Evolutionary conservation across 2,329 filamentous ascomycete species (phyloP).

Genomic region (Daldinia sp.): DNA sequence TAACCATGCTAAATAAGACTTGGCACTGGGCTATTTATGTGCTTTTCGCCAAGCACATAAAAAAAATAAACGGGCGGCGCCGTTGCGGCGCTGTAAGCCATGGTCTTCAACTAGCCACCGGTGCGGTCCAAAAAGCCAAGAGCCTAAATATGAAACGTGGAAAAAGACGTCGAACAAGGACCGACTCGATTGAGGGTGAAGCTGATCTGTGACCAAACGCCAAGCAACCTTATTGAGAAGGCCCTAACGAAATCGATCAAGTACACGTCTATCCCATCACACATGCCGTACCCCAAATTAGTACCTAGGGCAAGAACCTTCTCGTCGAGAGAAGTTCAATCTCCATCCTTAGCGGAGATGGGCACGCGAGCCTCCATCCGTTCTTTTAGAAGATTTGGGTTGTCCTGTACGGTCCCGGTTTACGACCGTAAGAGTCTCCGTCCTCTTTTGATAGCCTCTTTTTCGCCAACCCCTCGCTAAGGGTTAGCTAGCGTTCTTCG

Average conservation of each 20-base stretch:
- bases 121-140: constrained; percentile 2
- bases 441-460: constrained; percentile 17
- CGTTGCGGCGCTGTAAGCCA: constrained; percentile 9
- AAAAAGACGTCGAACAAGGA: constrained; percentile 26
- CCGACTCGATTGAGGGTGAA: constrained; percentile 27
- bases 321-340: constrained; percentile 17
- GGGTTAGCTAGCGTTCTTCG: constrained; percentile 10
- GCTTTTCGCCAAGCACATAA: constrained; percentile 17
- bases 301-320: not conserved
- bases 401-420: not conserved
- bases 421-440: not conserved
- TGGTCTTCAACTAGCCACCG: constrained; percentile 30
- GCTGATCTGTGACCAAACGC: constrained; percentile 32
- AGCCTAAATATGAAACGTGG: constrained; percentile 38
- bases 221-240: constrained; percentile 32
- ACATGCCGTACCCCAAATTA: constrained; percentile 10
- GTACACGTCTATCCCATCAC: constrained; percentile 19
- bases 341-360: constrained; percentile 16
- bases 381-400: constrained; percentile 1
- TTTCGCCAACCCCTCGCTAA: constrained; percentile 9
- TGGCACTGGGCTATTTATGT: constrained; percentile 15
- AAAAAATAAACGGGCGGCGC: constrained; percentile 18
- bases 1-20: constrained; percentile 19
- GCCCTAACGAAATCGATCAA: constrained; percentile 25
- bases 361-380: constrained; percentile 15